Evolutionary conservation across 139 green algal genomes (phyloP), one percentile per base, ranked within the genome.

Genomic region (Tetradesmus obliquus): DNA sequence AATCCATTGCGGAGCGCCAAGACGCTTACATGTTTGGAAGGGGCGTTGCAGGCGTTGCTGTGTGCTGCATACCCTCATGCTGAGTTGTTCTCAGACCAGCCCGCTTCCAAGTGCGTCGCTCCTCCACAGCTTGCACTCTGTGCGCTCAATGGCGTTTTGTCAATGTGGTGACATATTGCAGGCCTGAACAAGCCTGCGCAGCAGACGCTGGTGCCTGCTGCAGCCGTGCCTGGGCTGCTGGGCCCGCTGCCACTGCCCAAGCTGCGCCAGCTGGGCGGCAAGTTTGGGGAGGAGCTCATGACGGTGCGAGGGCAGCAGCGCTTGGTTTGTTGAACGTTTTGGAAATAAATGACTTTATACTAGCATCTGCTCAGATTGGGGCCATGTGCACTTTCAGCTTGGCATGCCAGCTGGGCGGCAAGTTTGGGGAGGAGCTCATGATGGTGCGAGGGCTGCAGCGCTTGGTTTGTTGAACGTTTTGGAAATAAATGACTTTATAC

Each of bases 151-250:
- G 32, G 32, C 32, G 32, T 45, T 45, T 45, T 45, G 32, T 45
- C 32, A 45, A 45, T 45, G 32, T 45, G 32, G 32, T 45, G 32
- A 45, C 32, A 45, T 45, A 45, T 45, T 81, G 92, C 93, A 85
- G 97, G 94, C 58, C 91, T 99, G 93, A 94, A 99, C 94, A 99
- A 99, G 93, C 97, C 97, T 10, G 86, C 87, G 1, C 96, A 98
- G 92, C 96, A 98, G 93, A 99, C 97, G 19, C 69, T 99, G 55
- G 94, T 99, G 13, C 94, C 95, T 5, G 82, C 91, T 5, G 82
- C 80, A 3, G 93, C 93, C 22, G 94, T 98, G 32, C 5, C 87
- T 0, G 89, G 10, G 0, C 94, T 99, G 89, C 92, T 99, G 74
- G 55, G 60, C 1, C 84, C 93, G 3, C 94, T 98, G 84, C 96